Conservation (phyloP, 2,329 filamentous ascomycete genomes). For the Tolypocladium tundrense region DNA sequence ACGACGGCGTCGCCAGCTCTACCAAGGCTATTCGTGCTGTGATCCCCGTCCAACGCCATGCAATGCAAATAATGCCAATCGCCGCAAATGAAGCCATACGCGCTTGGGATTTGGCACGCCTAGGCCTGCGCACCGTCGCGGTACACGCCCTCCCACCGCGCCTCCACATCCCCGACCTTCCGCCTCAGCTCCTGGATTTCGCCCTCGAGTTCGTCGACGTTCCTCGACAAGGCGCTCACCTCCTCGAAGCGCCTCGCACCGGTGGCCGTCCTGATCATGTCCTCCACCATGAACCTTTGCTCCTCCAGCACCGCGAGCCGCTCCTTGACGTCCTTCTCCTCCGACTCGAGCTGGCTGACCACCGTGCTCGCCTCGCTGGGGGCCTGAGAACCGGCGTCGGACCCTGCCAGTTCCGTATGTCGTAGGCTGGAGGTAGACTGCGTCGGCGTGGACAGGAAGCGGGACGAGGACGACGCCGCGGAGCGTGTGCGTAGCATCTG, state of each 20-base stretch:
- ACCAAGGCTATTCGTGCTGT: not conserved
- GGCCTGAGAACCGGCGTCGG: slow-evolving; percentile 33
- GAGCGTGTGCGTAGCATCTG: slow-evolving; percentile 46
- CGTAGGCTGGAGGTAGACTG: slow-evolving; percentile 29
- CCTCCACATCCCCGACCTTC: slow-evolving; percentile 58
- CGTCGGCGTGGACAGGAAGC: slow-evolving; percentile 23
- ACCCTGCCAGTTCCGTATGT: slow-evolving; percentile 34
- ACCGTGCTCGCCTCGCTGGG: slow-evolving; percentile 42
- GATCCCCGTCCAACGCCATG: slow-evolving; percentile 18
- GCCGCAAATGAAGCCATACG: not conserved
- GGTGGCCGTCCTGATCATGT: slow-evolving; percentile 72
- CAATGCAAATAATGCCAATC: slow-evolving; percentile 16
- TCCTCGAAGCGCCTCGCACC: slow-evolving; percentile 77
- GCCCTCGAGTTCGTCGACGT: slow-evolving; percentile 68
- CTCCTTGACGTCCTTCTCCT: slow-evolving; percentile 76
- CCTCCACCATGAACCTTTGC: slow-evolving; percentile 78
- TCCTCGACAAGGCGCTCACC: slow-evolving; percentile 66
- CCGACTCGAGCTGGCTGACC: slow-evolving; percentile 56
- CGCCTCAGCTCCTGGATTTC: slow-evolving; percentile 62
- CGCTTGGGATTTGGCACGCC: not conserved
- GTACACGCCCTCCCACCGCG: slow-evolving; percentile 44
- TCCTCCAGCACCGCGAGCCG: slow-evolving; percentile 78
- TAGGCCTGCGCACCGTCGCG: slow-evolving; percentile 15
- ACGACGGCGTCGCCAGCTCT: not conserved
- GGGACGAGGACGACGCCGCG: slow-evolving; percentile 16